Percentiles rank a stretch among this genome's conserved stretches.
Conservation (phyloP, 352 stramenopile species). For the Globisporangium barbulae region DNA sequence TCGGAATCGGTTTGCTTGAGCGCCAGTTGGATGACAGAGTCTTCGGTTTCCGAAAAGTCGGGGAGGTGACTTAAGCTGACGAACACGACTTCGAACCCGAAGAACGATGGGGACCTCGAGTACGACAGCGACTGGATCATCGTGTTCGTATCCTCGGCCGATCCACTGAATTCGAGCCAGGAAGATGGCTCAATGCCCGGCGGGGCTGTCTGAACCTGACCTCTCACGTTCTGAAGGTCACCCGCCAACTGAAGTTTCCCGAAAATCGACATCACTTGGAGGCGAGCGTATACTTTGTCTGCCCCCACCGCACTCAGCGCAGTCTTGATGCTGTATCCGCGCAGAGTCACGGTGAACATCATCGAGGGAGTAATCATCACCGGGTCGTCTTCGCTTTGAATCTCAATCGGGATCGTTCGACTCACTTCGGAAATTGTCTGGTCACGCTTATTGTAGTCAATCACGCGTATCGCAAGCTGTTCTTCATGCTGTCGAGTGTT, state of each 20-base stretch:
- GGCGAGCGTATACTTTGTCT: conserved; percentile 30
- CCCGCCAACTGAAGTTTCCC: conserved; percentile 43
- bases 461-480: conserved; percentile 46
- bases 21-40: conserved; percentile 38
- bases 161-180: conserved; percentile 36
- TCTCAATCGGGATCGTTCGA: conserved; percentile 36
- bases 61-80: conserved; percentile 40
- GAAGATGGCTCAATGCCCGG: conserved; percentile 22
- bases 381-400: conserved; percentile 47
- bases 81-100: conserved; percentile 61
- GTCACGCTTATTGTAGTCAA: conserved; percentile 59
- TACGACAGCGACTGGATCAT: conserved; percentile 49
- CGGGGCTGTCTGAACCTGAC: conserved; percentile 24
- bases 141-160: conserved; percentile 25
- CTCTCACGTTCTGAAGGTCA: conserved; percentile 12
- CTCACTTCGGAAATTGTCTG: conserved; percentile 38
- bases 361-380: conserved; percentile 32
- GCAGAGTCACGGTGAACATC: conserved; percentile 30
- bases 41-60: conserved; percentile 42
- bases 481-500: conserved; percentile 67
- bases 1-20: conserved; percentile 30
- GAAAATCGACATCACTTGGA: conserved; percentile 47
- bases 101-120: conserved; percentile 41
- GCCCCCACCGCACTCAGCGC: conserved; percentile 18
- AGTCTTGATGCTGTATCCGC: conserved; percentile 41